Percentiles rank a stretch among this genome's conserved stretches.
Conservation (phyloP, 805 yeast genomes). For the Wickerhamomyces xylosicus region DNA sequence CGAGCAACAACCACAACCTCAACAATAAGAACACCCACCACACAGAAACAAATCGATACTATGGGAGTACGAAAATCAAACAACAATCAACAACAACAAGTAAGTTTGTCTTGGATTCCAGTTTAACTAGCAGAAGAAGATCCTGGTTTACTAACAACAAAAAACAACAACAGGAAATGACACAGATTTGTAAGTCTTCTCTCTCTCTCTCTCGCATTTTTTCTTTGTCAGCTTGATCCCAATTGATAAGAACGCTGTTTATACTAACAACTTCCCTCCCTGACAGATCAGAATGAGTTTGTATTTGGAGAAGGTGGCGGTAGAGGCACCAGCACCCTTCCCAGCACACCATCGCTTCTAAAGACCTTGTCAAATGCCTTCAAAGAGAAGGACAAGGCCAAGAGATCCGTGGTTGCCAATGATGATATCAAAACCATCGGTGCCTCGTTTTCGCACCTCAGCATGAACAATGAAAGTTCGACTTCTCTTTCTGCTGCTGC, state of each 20-base stretch:
- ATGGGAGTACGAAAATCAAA: no score
- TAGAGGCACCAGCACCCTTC: constrained; percentile 43
- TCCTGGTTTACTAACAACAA: background rate
- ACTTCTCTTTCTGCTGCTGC: constrained; percentile 1
- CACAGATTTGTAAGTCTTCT: constrained; percentile 21
- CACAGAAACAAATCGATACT: no score
- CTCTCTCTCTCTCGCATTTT: background rate
- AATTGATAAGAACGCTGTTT: no score
- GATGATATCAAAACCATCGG: constrained; percentile 36
- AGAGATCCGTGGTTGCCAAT: constrained; percentile 20
- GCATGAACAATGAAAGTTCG: constrained; percentile 17
- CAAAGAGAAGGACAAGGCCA: constrained; percentile 12
- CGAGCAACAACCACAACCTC: no score
- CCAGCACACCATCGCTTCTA: constrained; percentile 15
- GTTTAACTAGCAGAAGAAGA: no score
- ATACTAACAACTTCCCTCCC: constrained; percentile 1
- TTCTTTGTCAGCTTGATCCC: background rate
- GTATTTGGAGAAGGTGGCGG: constrained; percentile 64
- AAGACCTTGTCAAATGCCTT: constrained; percentile 17
- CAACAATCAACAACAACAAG: no score
- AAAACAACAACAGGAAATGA: constrained; percentile 26
- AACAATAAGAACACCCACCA: no score
- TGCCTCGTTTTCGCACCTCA: constrained; percentile 48
- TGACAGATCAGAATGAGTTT: constrained; percentile 37
- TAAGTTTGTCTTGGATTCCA: no score